phyloP scores from a whole-genome alignment of 352 stramenopile species.

The Phytophthora cryptogea region DNA sequence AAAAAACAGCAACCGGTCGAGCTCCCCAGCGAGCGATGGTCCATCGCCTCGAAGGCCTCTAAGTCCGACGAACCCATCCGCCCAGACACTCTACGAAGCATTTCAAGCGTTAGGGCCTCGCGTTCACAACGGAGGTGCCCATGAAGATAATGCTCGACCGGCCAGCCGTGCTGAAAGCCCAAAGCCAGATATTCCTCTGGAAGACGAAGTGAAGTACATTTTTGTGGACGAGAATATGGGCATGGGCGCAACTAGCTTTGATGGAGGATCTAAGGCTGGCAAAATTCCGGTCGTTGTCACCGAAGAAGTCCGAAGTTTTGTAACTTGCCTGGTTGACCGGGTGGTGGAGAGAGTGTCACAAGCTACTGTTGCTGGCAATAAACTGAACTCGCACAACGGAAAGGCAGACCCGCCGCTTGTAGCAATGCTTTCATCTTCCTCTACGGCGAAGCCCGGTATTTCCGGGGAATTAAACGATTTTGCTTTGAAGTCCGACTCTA shows the following conservation, averaged over 20 bases:
- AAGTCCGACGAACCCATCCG: slow-evolving; percentile 13
- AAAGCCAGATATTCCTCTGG: slow-evolving; percentile 18
- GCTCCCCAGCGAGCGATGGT: slow-evolving; percentile 24
- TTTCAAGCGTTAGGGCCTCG: slow-evolving; percentile 28
- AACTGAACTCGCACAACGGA: slow-evolving; percentile 1
- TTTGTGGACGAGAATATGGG: slow-evolving; percentile 20
- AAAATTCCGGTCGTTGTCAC: not conserved
- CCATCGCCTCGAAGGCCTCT: slow-evolving; percentile 14
- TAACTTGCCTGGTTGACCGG: slow-evolving; percentile 26
- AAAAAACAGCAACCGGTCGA: slow-evolving; percentile 31
- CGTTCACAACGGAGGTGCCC: slow-evolving; percentile 11
- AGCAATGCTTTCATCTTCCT: not conserved
- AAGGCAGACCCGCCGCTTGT: not conserved
- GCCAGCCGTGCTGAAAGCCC: slow-evolving; percentile 3
- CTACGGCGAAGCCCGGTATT: not conserved
- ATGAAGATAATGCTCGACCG: slow-evolving; percentile 8
- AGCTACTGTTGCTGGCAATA: slow-evolving; percentile 1
- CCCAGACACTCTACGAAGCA: slow-evolving; percentile 22
- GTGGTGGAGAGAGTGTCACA: slow-evolving; percentile 21
- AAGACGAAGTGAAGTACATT: slow-evolving; percentile 33
- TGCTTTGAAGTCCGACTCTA: not conserved
- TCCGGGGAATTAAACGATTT: too few species aligned
- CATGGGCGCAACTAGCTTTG: not conserved
- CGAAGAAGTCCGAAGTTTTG: slow-evolving; percentile 17
- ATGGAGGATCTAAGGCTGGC: not conserved